Base-by-base conservation (phyloP, 2,329 filamentous ascomycete species). In the Penicillium sp. region DNA sequence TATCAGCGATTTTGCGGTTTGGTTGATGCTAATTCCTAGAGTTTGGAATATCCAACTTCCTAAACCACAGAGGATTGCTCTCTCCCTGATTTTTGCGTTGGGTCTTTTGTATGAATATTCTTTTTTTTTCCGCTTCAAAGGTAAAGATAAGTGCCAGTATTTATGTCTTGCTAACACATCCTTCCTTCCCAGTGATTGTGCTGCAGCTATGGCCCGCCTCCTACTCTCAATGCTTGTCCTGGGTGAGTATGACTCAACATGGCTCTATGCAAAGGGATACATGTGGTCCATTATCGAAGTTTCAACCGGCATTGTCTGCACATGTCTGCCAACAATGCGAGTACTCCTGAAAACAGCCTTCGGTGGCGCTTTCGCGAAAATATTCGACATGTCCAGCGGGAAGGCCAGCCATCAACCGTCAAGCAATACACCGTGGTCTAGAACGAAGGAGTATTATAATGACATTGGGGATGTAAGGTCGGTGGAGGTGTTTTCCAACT, bases 261-360 rank as follows among this genome's bases (percentile, higher is more conserved):
- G 54, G 54, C 17, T 25, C 3, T 57, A 46, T n/a, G 23, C 47
- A 9, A 38, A 40, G 19, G 31, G 47, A 13, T 52, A 43, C 19
- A 57, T 57, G 54, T 42, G 42, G 47, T 45, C 35, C 17, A 51
- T 57, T 12, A 57, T 57, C 10, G 54, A 57, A 19, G 9, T 57
- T 2, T 57, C 54, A 8, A 57, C 54, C 1, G 54, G 54, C 4
- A 57, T 57, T 21, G 48, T 57, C 5, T 57, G 54, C 12, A 52
- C 54, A 6, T 57, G 54, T 41, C 33, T 57, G 6, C 54, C 54
- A 8, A 52, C 48, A 2, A 57, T 57, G 54, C 48, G 48, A n/a
- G 15, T 57, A 8, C 37, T 45, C 12, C 17, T 52, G 1, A 45
- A 47, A 9, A 43, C 41, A 21, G 31, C 23, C 3, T 37, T 52